Percentiles rank a stretch among this genome's conserved stretches.
These are phyloP conservation scores for Capsicum rhomboideum DNA, from an alignment of 257 asterid genomes.

Conservation along the genomic window DNA sequence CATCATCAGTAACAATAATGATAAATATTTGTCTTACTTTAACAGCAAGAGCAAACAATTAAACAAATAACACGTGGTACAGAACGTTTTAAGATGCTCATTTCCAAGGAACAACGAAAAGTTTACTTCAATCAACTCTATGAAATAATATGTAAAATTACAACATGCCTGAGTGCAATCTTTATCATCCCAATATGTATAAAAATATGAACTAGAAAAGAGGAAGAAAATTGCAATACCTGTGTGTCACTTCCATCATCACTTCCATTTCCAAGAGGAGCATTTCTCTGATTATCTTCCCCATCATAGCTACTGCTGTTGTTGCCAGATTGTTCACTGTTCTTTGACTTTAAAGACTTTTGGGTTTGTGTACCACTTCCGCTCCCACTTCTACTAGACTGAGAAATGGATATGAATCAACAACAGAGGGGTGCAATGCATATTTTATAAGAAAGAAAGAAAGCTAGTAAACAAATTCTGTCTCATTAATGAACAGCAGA, in stretches of 20 bases:
- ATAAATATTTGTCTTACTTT: neutral
- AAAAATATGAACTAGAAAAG: neutral
- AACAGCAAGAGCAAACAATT: neutral
- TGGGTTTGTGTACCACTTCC: conserved; percentile 67
- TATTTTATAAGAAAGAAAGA: neutral
- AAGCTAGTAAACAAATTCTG: neutral
- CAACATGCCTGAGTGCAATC: neutral
- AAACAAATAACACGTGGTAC: neutral
- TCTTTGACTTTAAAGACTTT: conserved; percentile 53
- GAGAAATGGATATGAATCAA: conserved; percentile 20
- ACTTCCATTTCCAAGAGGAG: conserved; percentile 49
- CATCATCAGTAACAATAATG: neutral
- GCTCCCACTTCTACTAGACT: conserved; percentile 93
- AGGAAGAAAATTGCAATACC: conserved; percentile 16
- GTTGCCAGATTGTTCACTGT: conserved; percentile 32
- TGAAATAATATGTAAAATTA: neutral
- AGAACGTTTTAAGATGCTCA: neutral
- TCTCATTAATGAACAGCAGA: neutral
- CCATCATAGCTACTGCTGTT: conserved; percentile 36
- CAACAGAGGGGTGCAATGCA: neutral
- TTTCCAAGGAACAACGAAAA: neutral
- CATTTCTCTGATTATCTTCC: conserved; percentile 44
- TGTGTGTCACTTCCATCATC: conserved; percentile 76
- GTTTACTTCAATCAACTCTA: neutral
- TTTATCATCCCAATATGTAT: neutral